Evolutionary conservation across 352 stramenopile species (phyloP).

Genomic region (Globisporangium barbulae): DNA sequence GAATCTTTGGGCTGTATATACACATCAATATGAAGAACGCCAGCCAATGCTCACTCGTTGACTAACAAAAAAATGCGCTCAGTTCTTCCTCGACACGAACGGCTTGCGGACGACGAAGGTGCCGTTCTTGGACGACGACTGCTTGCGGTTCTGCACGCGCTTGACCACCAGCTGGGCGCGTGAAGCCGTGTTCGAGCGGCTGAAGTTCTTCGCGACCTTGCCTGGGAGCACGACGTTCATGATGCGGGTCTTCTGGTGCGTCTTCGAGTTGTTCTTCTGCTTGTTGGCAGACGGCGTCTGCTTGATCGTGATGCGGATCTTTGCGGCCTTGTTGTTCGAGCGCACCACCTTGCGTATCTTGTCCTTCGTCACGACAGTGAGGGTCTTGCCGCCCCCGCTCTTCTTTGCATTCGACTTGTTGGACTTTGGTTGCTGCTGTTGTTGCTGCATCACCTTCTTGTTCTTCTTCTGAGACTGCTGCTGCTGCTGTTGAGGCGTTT

Average conservation of each 20-base stretch:
- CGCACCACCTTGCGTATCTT: conserved; percentile 22
- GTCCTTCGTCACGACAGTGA: background rate
- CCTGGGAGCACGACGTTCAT: conserved; percentile 17
- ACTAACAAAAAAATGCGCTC: background rate
- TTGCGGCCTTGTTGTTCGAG: conserved; percentile 29
- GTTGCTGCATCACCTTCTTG: conserved; percentile 9
- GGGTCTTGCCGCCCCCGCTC: background rate
- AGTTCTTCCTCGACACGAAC: conserved; percentile 35
- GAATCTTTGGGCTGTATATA: conserved; percentile 8
- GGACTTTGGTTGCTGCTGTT: conserved; percentile 7
- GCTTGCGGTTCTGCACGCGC: conserved; percentile 16
- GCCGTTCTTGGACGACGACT: conserved; percentile 35
- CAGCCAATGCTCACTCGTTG: no score
- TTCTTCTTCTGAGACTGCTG: conserved; percentile 3
- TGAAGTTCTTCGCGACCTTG: conserved; percentile 15
- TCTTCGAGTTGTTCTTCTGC: conserved; percentile 23
- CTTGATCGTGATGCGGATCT: conserved; percentile 37
- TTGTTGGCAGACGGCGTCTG: conserved; percentile 10
- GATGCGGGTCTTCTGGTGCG: conserved; percentile 25
- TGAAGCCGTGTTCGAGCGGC: conserved; percentile 7
- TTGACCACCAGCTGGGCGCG: conserved; percentile 11
- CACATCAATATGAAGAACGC: no score
- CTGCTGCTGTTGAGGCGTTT: conserved; percentile 8
- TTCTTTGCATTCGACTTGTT: conserved; percentile 11
- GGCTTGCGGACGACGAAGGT: conserved; percentile 54